Percentiles rank a stretch among this genome's conserved stretches.
phyloP scores from a whole-genome alignment of 495 filamentous ascomycete genomes.

The Monascus purpureus region DNA sequence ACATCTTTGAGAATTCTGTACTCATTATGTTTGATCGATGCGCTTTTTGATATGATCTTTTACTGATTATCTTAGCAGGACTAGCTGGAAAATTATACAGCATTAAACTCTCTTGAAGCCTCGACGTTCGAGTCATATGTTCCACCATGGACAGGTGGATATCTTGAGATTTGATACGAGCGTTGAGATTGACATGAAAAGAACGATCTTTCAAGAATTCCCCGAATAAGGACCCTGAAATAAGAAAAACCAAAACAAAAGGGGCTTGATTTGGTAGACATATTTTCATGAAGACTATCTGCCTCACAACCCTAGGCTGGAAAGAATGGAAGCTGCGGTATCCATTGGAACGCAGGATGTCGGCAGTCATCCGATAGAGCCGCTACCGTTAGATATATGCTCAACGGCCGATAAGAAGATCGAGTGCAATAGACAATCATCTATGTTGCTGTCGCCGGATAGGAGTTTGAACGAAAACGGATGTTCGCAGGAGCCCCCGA shows the following conservation, averaged over 20 bases:
- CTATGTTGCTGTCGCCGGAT: slow-evolving; percentile 1
- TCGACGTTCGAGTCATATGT: slow-evolving; percentile 4
- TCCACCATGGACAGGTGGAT: slow-evolving; percentile 10
- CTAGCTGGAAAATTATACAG: not conserved
- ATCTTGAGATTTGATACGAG: slow-evolving; percentile 6
- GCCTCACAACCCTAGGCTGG: slow-evolving; percentile 1
- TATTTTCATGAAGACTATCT: no score
- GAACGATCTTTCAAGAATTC: no score
- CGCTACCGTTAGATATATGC: slow-evolving; percentile 3
- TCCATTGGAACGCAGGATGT: slow-evolving; percentile 5
- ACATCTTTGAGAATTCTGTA: no score
- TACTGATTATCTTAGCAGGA: not conserved
- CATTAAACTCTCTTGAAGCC: not conserved
- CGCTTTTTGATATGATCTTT: slow-evolving; percentile 2
- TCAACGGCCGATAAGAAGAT: slow-evolving; percentile 1
- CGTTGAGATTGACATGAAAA: slow-evolving; percentile 1
- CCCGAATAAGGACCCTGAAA: no score
- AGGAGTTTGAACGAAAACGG: not conserved
- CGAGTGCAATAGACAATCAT: slow-evolving; percentile 1
- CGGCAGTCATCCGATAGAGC: slow-evolving; percentile 5
- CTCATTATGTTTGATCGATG: slow-evolving; percentile 16
- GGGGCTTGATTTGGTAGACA: no score
- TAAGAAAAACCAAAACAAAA: no score
- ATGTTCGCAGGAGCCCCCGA: not conserved
- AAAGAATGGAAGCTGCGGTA: slow-evolving; percentile 3